These are phyloP conservation scores for Oxyria digyna DNA, from an alignment of 148 eudicot species.

Conservation along the genomic window DNA sequence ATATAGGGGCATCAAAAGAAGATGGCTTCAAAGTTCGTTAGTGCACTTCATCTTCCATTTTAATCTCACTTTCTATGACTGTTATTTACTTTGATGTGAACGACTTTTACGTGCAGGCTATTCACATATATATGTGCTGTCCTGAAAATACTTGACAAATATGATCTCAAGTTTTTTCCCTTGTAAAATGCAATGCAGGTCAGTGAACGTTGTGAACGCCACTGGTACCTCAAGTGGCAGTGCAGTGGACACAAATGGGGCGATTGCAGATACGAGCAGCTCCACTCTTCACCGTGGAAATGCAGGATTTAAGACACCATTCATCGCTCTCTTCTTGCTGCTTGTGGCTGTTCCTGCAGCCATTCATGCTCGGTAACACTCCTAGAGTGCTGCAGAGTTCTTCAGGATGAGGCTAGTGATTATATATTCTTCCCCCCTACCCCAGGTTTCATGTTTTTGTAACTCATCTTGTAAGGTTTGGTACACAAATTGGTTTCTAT, in stretches of 20 bases:
- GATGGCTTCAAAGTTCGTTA: neutral
- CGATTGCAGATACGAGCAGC: conserved; percentile 4
- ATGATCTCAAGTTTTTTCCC: too few relatives aligned
- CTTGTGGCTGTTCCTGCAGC: neutral
- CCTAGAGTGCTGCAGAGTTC: neutral
- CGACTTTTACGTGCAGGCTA: neutral
- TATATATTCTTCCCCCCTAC: neutral
- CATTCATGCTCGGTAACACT: neutral
- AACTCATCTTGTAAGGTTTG: neutral
- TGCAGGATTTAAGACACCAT: neutral
- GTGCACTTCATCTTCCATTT: neutral
- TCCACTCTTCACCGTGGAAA: neutral
- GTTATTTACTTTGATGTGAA: neutral
- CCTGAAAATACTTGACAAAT: too few relatives aligned
- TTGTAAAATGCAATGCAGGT: neutral
- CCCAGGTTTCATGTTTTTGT: neutral
- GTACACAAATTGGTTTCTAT: neutral
- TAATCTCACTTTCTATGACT: neutral
- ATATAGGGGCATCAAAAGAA: neutral
- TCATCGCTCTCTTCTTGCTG: neutral
- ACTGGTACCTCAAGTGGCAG: neutral
- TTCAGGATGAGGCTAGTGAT: neutral
- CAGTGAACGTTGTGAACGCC: neutral
- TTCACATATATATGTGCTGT: too few relatives aligned
- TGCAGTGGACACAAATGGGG: conserved; percentile 3